Evolutionary conservation across 2,329 filamentous ascomycete genomes (phyloP).

Genomic region (Paradendryphiella salina): DNA sequence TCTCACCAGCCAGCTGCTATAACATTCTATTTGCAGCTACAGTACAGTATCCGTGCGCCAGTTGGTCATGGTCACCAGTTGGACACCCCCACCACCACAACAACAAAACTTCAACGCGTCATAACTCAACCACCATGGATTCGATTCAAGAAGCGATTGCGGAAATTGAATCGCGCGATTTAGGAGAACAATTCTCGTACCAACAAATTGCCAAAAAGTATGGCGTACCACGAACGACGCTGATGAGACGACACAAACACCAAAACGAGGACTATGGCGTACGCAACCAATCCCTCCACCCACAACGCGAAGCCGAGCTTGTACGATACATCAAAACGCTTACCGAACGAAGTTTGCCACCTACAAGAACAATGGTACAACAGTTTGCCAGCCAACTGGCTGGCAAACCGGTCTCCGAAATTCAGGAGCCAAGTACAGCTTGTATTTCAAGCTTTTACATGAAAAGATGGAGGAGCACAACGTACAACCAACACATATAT

Average conservation of each 20-base stretch:
- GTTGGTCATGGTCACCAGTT: too few relatives aligned
- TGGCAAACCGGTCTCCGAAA: slow-evolving; percentile 8
- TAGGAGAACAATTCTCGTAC: slow-evolving; percentile 1
- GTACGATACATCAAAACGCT: neutral
- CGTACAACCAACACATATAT: neutral
- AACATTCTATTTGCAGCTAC: too few relatives aligned
- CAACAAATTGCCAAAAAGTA: neutral
- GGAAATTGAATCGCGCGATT: too few relatives aligned
- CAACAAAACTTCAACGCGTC: too few relatives aligned
- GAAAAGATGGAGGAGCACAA: slow-evolving; percentile 1
- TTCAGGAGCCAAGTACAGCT: slow-evolving; percentile 18
- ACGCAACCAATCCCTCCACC: neutral
- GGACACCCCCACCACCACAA: too few relatives aligned
- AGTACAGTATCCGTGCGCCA: too few relatives aligned
- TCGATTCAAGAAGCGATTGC: too few relatives aligned
- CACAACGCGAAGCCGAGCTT: neutral
- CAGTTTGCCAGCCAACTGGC: neutral
- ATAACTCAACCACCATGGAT: too few relatives aligned
- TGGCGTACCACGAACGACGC: neutral
- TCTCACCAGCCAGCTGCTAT: too few relatives aligned
- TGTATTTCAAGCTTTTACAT: slow-evolving; percentile 15
- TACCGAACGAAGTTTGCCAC: neutral
- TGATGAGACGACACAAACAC: neutral
- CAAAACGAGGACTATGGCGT: too few relatives aligned
- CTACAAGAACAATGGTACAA: neutral